Conservation (phyloP, 106 monocot genomes). For the Dendrobium officinale region DNA sequence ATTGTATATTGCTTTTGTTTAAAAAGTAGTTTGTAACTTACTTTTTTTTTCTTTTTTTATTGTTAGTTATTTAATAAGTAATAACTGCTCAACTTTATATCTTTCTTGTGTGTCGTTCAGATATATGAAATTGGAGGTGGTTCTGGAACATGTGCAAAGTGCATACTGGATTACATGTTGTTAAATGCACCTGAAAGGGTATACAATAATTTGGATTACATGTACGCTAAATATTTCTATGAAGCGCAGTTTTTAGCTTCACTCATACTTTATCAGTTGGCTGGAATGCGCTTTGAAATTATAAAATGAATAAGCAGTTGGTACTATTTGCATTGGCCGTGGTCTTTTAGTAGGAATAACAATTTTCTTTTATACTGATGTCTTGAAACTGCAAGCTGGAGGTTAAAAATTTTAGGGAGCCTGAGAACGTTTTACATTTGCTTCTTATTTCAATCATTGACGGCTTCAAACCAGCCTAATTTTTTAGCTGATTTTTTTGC, state of each 20-base stretch:
- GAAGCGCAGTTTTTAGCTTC: neutral
- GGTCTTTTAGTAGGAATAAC: too few relatives aligned
- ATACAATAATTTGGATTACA: slow-evolving; percentile 90
- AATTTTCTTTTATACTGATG: too few relatives aligned
- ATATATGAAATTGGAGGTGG: slow-evolving; percentile 99
- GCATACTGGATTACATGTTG: slow-evolving; percentile 98
- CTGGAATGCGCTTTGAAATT: neutral
- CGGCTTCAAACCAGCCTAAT: too few relatives aligned
- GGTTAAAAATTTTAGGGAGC: too few relatives aligned
- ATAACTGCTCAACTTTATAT: neutral
- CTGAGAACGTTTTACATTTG: too few relatives aligned
- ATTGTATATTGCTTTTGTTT: neutral
- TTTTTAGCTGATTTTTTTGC: too few relatives aligned
- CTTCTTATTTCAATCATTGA: too few relatives aligned
- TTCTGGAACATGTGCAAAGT: slow-evolving; percentile 98
- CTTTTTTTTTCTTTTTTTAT: neutral
- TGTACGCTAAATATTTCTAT: slow-evolving; percentile 35
- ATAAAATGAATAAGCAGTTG: neutral
- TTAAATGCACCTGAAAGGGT: slow-evolving; percentile 92
- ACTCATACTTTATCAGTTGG: neutral
- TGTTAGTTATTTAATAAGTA: neutral
- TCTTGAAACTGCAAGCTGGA: too few relatives aligned
- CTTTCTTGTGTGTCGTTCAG: slow-evolving; percentile 32
- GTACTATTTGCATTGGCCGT: neutral
- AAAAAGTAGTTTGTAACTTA: neutral